Evolutionary conservation across 1,139 yeast species (phyloP), one percentile per base, ranked within the genome.

Genomic region (Diutina catenulata): DNA sequence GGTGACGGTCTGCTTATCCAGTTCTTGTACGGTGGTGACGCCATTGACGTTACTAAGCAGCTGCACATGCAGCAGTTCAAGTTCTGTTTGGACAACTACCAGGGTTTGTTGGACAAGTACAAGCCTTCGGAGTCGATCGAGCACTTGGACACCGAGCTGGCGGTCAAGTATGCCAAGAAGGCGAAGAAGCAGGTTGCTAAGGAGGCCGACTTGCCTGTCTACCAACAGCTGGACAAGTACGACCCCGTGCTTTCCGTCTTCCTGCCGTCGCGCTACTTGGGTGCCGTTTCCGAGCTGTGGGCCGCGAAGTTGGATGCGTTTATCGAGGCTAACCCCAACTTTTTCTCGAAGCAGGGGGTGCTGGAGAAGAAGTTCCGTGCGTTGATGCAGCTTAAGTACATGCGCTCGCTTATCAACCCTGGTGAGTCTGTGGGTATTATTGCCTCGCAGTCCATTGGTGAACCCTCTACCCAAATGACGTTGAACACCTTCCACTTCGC

Each of bases 401-500:
- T 91, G 96, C 82, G 94, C 56, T 86, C 97, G 10, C 68, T 88
- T 47, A 78, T 91, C 40, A 76, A 87, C 52, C 97, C 99, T 9
- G 98, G 99, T 56, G 99, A 93, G 61, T 78, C 96, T 37, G 98
- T 93, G 42, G 99, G 99, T 62, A 88, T 93, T 54, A 82, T 93
- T 62, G 98, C 98, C 8, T 83, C 97, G 29, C 97, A 93, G 64
- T 88, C 97, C 41, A 80, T 93, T 57, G 99, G 99, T 64, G 99
- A 93, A 63, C 99, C 99, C 38, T 87, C 97, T 4, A 93, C 99
- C 5, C 99, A 93, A 68, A 93, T 93, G 99, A 93, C 99, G 16
- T 74, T 93, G 55, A 93, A 93, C 61, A 93, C 99, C 40, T 93
- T 93, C 94, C 99, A 93, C 68, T 93, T 93, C 55, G 99, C 99